Conservation (phyloP, 2,329 filamentous ascomycete genomes). For the Fusarium subglutinans region DNA sequence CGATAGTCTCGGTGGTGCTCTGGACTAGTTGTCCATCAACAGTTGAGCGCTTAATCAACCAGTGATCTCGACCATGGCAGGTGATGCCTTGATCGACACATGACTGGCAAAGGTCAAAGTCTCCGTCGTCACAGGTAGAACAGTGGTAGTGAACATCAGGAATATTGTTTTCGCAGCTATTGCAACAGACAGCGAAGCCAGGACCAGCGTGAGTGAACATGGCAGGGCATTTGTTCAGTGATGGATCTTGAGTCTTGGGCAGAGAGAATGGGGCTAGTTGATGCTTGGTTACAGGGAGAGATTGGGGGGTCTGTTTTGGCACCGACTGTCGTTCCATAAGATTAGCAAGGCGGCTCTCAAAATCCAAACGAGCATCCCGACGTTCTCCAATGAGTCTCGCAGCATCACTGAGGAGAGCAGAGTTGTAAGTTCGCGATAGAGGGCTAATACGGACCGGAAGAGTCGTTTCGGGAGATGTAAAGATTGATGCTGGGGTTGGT, state of each 20-base stretch:
- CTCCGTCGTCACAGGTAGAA: slow-evolving; percentile 89
- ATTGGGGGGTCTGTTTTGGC: neutral
- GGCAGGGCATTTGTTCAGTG: neutral
- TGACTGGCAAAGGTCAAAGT: slow-evolving; percentile 88
- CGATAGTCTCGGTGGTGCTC: slow-evolving; percentile 85
- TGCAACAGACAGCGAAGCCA: slow-evolving; percentile 89
- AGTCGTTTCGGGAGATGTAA: slow-evolving; percentile 27
- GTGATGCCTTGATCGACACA: slow-evolving; percentile 81
- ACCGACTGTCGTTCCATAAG: slow-evolving; percentile 39
- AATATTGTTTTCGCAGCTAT: slow-evolving; percentile 83
- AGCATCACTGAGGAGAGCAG: slow-evolving; percentile 41
- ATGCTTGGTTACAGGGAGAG: neutral
- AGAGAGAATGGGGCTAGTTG: slow-evolving; percentile 9
- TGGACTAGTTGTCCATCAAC: slow-evolving; percentile 80
- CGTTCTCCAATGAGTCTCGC: slow-evolving; percentile 38
- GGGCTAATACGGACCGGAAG: slow-evolving; percentile 39
- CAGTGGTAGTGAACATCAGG: slow-evolving; percentile 92
- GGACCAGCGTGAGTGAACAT: slow-evolving; percentile 30
- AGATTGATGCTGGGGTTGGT: slow-evolving; percentile 21
- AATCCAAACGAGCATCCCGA: slow-evolving; percentile 38
- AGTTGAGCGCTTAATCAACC: slow-evolving; percentile 92
- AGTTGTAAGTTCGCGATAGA: slow-evolving; percentile 43
- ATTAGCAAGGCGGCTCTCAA: slow-evolving; percentile 42
- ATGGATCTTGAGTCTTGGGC: neutral
- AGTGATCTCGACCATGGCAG: slow-evolving; percentile 83